Conservation (phyloP, 805 yeast species). For the Metschnikowia santaceciliae region DNA sequence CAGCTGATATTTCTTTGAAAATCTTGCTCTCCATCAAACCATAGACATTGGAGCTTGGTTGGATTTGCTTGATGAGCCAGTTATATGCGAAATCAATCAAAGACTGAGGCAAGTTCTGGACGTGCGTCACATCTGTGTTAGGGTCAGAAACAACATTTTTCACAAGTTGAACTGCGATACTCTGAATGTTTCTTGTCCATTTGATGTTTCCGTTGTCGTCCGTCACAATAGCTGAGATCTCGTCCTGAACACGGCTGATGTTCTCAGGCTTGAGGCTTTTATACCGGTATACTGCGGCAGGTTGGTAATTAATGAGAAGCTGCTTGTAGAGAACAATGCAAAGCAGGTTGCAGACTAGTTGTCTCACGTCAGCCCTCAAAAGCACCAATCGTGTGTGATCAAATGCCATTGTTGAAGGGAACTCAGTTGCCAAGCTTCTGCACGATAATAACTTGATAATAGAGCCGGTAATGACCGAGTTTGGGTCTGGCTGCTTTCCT, state of each 20-base stretch:
- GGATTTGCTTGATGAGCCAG: slow-evolving; percentile 84
- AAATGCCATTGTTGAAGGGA: slow-evolving; percentile 79
- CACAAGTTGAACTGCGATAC: slow-evolving; percentile 66
- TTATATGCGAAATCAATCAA: slow-evolving; percentile 60
- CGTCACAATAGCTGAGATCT: slow-evolving; percentile 72
- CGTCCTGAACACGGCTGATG: slow-evolving; percentile 54
- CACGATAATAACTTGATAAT: slow-evolving; percentile 66
- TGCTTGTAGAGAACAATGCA: slow-evolving; percentile 73
- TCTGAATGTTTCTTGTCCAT: slow-evolving; percentile 80
- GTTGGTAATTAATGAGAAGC: slow-evolving; percentile 41
- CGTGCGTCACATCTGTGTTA: slow-evolving; percentile 7
- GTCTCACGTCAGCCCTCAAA: slow-evolving; percentile 81
- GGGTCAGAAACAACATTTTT: slow-evolving; percentile 31
- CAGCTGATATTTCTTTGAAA: slow-evolving; percentile 37
- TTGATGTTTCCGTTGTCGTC: slow-evolving; percentile 84
- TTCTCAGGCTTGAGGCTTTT: slow-evolving; percentile 29
- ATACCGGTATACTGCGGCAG: slow-evolving; percentile 18
- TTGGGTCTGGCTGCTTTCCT: slow-evolving; percentile 22
- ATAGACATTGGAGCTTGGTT: slow-evolving; percentile 75
- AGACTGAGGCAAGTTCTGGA: slow-evolving; percentile 31
- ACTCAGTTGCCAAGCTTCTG: slow-evolving; percentile 74
- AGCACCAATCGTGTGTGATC: slow-evolving; percentile 78
- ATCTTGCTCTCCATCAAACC: slow-evolving; percentile 68
- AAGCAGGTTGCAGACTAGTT: slow-evolving; percentile 73
- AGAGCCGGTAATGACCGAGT: slow-evolving; percentile 45